Evolutionary conservation across 176 grass and related monocot genomes (phyloP), one percentile per base, ranked within the genome.

Genomic region (Avena sativa): DNA sequence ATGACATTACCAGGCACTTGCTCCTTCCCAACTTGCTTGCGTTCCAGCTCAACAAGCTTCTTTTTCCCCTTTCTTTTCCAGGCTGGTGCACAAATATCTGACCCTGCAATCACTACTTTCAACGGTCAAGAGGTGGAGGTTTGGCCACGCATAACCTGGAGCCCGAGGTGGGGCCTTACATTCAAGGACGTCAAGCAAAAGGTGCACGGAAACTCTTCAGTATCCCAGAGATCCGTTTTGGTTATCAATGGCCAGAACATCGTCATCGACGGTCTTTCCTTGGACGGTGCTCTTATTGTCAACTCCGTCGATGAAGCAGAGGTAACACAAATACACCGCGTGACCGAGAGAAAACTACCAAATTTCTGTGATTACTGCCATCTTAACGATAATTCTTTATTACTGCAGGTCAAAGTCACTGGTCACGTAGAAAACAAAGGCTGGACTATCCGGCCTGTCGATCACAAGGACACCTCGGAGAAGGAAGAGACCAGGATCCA

Each of bases 81-180:
- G 97, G 92, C 89, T 83, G 90, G 92, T 46, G 83, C 89, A 38
- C 91, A 84, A 26, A 91, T 96, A 84, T 87, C 94, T 69, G 89
- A 94, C 58, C 97, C 94, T 26, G 19, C 90, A 46, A 79, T 82
- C 44, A 89, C 91, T 79, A 85, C 69, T 14, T 96, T 99, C 84
- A 99, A 94, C 15, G 91, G 97, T 20, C 97, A 99, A 94, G 97
- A 99, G 77, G 94, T 96, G 71, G 92, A 94, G 71, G 90, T 99
- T 65, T 99, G 97, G 94, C 85, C 97, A 85, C 90, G 89, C 76
- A 69, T 99, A 61, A 90, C 92, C 76, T 99, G 97, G 97, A 93
- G 83, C 44, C 94, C 97, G 23, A 94, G 73, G 81, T 99, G 97
- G 97, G 90, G 90, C 21, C 53, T 99, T 14, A 81, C 80, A 57